Evolutionary conservation across 2,329 filamentous ascomycete genomes (phyloP).

Genomic region (Aspergillus japonicus): DNA sequence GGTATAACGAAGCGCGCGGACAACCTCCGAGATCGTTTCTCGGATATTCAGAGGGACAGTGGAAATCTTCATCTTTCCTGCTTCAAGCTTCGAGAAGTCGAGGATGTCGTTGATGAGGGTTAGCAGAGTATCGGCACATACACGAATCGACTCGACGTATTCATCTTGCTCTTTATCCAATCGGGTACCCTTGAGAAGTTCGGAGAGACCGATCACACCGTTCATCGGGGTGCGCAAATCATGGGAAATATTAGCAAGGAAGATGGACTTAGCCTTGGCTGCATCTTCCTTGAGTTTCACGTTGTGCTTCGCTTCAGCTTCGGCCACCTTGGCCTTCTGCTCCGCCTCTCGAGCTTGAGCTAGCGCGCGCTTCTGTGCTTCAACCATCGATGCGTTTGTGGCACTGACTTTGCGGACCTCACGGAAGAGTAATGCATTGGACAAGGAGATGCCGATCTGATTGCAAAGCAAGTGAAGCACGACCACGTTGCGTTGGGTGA

Average conservation of each 20-base stretch:
- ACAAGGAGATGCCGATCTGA: constrained; percentile 63
- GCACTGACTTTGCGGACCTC: constrained; percentile 62
- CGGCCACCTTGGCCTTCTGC: constrained; percentile 63
- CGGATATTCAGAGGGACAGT: constrained; percentile 77
- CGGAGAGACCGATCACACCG: constrained; percentile 78
- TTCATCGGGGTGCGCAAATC: constrained; percentile 93
- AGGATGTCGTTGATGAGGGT: constrained; percentile 91
- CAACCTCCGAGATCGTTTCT: constrained; percentile 64
- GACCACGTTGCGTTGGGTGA: constrained; percentile 59
- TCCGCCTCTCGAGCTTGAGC: constrained; percentile 62
- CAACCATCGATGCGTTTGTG: constrained; percentile 64
- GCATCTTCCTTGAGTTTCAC: constrained; percentile 67
- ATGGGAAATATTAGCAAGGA: constrained; percentile 89
- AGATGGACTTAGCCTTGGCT: constrained; percentile 78
- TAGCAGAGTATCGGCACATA: constrained; percentile 71
- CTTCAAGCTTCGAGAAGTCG: constrained; percentile 83
- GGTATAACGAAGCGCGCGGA: constrained; percentile 62
- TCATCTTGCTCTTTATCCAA: constrained; percentile 60
- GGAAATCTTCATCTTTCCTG: constrained; percentile 84
- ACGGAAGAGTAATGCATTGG: constrained; percentile 63
- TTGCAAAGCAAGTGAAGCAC: constrained; percentile 60
- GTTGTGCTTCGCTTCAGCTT: constrained; percentile 63
- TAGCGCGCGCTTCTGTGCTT: constrained; percentile 63
- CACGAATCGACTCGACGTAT: constrained; percentile 63
- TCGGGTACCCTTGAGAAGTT: constrained; percentile 58